Base-by-base conservation (phyloP, 345 rosid genomes). In the Melaleuca alternifolia region DNA sequence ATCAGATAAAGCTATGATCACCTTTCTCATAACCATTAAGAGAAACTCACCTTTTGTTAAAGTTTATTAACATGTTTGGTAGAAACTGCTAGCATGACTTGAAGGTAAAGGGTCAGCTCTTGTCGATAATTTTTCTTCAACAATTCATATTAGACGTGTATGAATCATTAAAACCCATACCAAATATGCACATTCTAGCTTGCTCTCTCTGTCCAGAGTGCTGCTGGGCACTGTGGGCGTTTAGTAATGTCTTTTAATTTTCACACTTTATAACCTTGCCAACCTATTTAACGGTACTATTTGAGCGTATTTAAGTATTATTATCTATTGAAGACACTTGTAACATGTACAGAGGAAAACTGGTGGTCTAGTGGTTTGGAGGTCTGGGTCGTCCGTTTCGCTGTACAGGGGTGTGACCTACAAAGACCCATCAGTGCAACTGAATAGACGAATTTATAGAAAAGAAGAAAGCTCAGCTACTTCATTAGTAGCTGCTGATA, bases 311-410 rank as follows among this genome's bases (percentile, higher is more conserved):
- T 37, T 24, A 18, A 71, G 81, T 71, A 71, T 56, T 41, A 37
- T 33, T 20, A 46, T 84, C 52, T 28, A 21, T 56, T 84, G 28
- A 51, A 30, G 65, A 33, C 16, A 46, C 21, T 41, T 84, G 20
- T 84, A 33, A 26, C 86, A 50, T 89, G 85, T 57, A 41, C 93
- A 96, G 99, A 95, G 93, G 92, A 97, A 93, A 93, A 97, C 98
- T 54, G 98, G 99, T 83, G 99, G 99, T 51, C 91, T 97, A 92
- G 99, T 97, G 88, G 92, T 97, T 85, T 97, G 99, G 99, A 94
- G 99, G 90, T 96, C 96, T 26, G 99, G 98, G 81, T 92, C 97
- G 84, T 89, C 99, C 48, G 89, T 96, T 50, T 91, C 97, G 54
- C 88, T 97, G 79, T 97, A 97, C 89, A 92, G 96, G 90, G 95